Evolutionary conservation across 2,329 filamentous ascomycete species (phyloP).

Genomic region (Clarireedia monteithiana): DNA sequence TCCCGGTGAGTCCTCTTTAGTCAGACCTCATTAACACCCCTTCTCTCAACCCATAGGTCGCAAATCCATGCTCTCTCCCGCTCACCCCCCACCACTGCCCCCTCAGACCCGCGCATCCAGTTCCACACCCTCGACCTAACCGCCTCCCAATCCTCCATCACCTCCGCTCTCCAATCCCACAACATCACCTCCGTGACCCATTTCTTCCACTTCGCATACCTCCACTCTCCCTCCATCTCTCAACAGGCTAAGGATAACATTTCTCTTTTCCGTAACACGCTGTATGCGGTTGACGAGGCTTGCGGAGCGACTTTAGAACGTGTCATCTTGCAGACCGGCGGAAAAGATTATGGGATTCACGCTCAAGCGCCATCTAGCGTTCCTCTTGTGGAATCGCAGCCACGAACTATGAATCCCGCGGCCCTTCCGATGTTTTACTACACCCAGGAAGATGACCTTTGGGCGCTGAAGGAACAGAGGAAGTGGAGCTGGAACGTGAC

Average conservation of each 20-base stretch:
- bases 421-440: background rate
- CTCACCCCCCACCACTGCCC: background rate
- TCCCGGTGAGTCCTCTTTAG: no score
- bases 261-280: background rate
- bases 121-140: conserved; percentile 1
- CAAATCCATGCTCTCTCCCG: conserved; percentile 1
- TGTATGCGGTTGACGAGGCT: background rate
- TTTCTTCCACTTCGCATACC: conserved; percentile 4
- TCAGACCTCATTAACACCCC: background rate
- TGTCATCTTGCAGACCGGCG: conserved; percentile 2
- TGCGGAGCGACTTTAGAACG: background rate
- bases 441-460: conserved; percentile 1
- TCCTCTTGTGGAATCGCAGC: no score
- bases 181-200: background rate
- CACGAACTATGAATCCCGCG: background rate
- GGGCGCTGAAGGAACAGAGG: background rate
- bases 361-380: background rate
- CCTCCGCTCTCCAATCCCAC: background rate
- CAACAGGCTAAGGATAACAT: background rate
- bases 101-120: background rate
- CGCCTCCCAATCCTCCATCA: background rate
- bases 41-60: background rate
- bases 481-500: conserved; percentile 2
- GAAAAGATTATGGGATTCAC: background rate
- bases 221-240: background rate